Evolutionary conservation across 176 grass and related monocot genomes (phyloP).

Genomic region (Zea mays): DNA sequence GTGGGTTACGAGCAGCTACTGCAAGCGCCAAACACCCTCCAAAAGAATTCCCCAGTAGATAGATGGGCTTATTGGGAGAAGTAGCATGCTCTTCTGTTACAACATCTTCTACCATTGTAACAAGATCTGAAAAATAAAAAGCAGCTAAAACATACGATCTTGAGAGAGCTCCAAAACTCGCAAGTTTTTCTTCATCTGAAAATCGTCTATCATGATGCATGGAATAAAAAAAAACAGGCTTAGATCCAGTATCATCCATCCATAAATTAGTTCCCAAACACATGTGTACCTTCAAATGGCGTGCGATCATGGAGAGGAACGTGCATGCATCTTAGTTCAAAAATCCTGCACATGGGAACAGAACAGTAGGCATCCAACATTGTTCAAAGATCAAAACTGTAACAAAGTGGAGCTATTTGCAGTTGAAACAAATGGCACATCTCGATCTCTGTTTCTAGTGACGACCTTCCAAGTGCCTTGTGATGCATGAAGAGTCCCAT

Average conservation of each 20-base stretch:
- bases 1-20: constrained; percentile 64
- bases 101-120: constrained; percentile 64
- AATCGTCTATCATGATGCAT: not conserved
- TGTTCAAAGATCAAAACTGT: not conserved
- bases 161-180: not conserved
- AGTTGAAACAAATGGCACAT: not conserved
- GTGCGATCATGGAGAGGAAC: constrained; percentile 65
- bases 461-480: constrained; percentile 66
- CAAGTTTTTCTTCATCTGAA: not conserved
- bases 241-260: not conserved
- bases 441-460: not conserved
- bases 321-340: constrained; percentile 71
- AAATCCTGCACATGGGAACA: constrained; percentile 48
- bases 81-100: constrained; percentile 51
- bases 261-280: not conserved
- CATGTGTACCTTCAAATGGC: constrained; percentile 57
- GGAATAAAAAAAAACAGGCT: not conserved
- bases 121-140: constrained; percentile 61
- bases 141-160: constrained; percentile 33
- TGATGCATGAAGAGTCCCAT: constrained; percentile 81
- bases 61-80: constrained; percentile 67
- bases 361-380: not conserved
- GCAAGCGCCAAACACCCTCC: constrained; percentile 81
- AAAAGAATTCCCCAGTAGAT: constrained; percentile 74
- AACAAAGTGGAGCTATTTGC: not conserved